phyloP scores from a whole-genome alignment of 805 yeast genomes.

The Cyberlindnera meyerae region DNA sequence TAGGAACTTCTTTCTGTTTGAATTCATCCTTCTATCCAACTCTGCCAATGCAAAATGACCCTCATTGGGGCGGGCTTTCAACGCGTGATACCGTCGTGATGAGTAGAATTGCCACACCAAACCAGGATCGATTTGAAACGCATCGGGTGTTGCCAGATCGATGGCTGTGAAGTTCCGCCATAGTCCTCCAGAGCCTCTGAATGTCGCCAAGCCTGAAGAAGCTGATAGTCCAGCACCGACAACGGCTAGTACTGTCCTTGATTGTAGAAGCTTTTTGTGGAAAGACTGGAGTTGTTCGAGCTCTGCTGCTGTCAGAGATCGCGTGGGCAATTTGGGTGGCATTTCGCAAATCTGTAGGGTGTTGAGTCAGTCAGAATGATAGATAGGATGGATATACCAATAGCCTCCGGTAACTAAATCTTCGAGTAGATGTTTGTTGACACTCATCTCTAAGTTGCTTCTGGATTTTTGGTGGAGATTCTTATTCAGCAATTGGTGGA shows the following conservation, averaged over 20 bases:
- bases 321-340: slow-evolving; percentile 3
- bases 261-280: slow-evolving; percentile 42
- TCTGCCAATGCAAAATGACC: slow-evolving; percentile 71
- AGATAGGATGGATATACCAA: too few species aligned
- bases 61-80: slow-evolving; percentile 62
- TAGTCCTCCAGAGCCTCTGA: slow-evolving; percentile 64
- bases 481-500: too few species aligned
- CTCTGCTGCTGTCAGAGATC: not conserved
- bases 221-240: slow-evolving; percentile 85
- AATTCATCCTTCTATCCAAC: slow-evolving; percentile 40
- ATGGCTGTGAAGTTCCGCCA: slow-evolving; percentile 77
- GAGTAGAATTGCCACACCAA: slow-evolving; percentile 89
- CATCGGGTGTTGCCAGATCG: slow-evolving; percentile 89
- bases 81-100: slow-evolving; percentile 59
- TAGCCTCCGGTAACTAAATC: too few species aligned
- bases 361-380: too few species aligned
- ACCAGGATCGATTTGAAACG: slow-evolving; percentile 77
- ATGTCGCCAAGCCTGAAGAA: slow-evolving; percentile 71
- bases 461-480: too few species aligned
- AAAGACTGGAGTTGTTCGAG: slow-evolving; percentile 28
- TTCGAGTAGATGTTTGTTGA: too few species aligned
- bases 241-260: slow-evolving; percentile 51
- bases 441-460: too few species aligned
- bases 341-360: not conserved
- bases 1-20: slow-evolving; percentile 35